Evolutionary conservation across 176 grass and related monocot species (phyloP).

Genomic region (Echinochloa phyllopogon): DNA sequence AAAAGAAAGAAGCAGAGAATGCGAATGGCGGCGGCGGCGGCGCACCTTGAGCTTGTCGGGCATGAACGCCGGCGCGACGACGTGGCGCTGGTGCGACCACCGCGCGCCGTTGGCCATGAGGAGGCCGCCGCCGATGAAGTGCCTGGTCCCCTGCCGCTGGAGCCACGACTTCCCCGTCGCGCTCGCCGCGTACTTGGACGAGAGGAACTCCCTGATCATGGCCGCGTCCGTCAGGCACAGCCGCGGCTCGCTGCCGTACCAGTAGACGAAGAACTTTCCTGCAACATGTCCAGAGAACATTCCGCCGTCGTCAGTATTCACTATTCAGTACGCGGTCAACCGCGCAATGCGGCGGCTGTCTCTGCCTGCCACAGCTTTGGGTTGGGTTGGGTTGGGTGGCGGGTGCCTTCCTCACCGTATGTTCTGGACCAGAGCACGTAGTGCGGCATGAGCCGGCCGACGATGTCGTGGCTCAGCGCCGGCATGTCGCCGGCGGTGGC

Average conservation of each 20-base stretch:
- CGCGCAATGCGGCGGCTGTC: constrained; percentile 36
- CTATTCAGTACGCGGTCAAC: background rate
- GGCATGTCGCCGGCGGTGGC: constrained; percentile 73
- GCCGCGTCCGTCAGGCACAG: constrained; percentile 81
- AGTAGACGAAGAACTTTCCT: constrained; percentile 89
- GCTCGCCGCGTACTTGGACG: constrained; percentile 78
- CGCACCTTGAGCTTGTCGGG: constrained; percentile 85
- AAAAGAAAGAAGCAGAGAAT: background rate
- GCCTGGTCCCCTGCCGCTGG: constrained; percentile 68
- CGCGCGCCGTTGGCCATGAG: constrained; percentile 87
- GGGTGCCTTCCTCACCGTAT: constrained; percentile 81
- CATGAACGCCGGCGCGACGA: constrained; percentile 96
- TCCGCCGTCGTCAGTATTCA: background rate
- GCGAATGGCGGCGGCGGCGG: background rate
- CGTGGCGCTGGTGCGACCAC: constrained; percentile 94
- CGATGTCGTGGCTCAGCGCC: constrained; percentile 75
- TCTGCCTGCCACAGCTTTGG: no score
- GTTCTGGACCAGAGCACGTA: constrained; percentile 76
- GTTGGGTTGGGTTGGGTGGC: no score
- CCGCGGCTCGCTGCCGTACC: constrained; percentile 87
- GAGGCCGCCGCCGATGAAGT: constrained; percentile 87
- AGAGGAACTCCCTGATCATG: constrained; percentile 88
- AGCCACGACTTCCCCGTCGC: constrained; percentile 85
- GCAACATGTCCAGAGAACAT: background rate
- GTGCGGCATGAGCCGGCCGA: constrained; percentile 92